Conservation (phyloP, 306 rosid genomes). For the Castanea sativa region DNA sequence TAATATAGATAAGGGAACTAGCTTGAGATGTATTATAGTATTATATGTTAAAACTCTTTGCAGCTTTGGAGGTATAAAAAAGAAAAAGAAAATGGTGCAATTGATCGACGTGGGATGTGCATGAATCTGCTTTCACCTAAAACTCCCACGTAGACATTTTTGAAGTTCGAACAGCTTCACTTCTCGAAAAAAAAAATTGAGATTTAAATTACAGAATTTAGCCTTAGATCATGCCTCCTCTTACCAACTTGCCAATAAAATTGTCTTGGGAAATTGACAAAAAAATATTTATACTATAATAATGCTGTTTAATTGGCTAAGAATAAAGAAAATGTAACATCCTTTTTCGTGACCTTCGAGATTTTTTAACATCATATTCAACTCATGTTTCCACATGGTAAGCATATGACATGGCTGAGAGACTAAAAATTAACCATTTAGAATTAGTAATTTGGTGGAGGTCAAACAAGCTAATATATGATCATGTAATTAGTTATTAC, state of each 20-base stretch:
- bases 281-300: not conserved
- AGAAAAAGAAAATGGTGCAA: not conserved
- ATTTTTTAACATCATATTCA: constrained; percentile 2
- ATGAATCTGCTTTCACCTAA: constrained; percentile 45
- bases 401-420: not conserved
- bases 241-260: not conserved
- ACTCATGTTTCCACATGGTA: constrained; percentile 2
- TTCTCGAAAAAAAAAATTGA: constrained; percentile 28
- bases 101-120: constrained; percentile 50
- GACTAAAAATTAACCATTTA: not conserved
- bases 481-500: no score
- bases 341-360: constrained; percentile 1
- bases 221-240: constrained; percentile 5
- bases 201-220: constrained; percentile 23
- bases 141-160: constrained; percentile 40
- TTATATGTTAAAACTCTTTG: not conserved
- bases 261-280: constrained; percentile 18
- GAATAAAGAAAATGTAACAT: not conserved
- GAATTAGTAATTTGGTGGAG: no score
- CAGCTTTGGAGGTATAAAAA: constrained; percentile 13
- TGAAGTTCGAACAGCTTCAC: constrained; percentile 17
- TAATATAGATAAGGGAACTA: not conserved
- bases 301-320: no score
- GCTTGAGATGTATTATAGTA: not conserved
- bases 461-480: no score